Evolutionary conservation across 1,139 yeast genomes (phyloP), one percentile per base, ranked within the genome.

Genomic region (Pneumocystis oryctolagi): DNA sequence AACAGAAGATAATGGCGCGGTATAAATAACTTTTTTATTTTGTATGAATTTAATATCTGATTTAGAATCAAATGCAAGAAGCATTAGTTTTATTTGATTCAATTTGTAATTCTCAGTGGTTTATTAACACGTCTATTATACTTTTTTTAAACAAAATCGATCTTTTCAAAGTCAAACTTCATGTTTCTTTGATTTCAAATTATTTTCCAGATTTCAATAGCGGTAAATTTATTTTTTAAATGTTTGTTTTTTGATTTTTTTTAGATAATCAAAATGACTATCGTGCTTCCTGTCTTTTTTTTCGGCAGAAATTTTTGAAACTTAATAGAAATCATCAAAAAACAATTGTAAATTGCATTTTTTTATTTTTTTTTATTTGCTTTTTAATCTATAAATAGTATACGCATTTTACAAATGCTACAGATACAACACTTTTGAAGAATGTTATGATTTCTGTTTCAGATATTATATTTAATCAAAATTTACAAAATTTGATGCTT

Each of bases 51-150:
- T 57, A 30, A 28, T 12, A 5, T 4, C 3, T 47, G 68, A 74
- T 85, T 32, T 95, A 88, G 40, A 90, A 90, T 74, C 79, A 97
- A 68, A 87, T 92, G 89, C 88, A 85, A 69, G 99, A 92, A 75
- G 83, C 97, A 1, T 81, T 92, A 62, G 82, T 84, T 72, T 76
- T 92, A 64, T 92, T 92, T 72, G 94, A 87, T 68, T 82, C 94
- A 3, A 78, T 90, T 61, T 84, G 95, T 71, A 90, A 90, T 72
- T 88, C 95, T 1, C 79, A 80, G 69, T 89, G 95, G 95, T 90
- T 92, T 74, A 74, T 77, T 42, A 79, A 85, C 67, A 90, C 96
- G 6, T 96, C 97, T 1, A 87, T 92, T 70, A 90, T 92, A 62
- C 76, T 92, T 64, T 92, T 92, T 69, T 77, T 92, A 67, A 92